Conservation (phyloP, 192 early-diverging fungal species). For the Gonapodya sp. region DNA sequence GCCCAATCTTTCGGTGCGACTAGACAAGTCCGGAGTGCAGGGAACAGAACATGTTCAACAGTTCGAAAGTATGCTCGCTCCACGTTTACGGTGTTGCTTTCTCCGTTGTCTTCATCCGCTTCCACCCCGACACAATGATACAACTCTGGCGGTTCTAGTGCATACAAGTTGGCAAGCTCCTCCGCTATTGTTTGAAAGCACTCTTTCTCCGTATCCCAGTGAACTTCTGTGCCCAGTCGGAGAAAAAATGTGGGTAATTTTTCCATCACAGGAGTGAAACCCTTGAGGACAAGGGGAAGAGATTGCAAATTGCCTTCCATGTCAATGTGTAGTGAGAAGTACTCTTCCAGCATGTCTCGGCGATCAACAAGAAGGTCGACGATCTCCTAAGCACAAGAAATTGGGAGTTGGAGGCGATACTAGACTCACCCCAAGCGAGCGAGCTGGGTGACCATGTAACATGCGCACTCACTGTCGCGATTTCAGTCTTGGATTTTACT, state of each 20-base stretch:
- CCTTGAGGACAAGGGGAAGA: conserved; percentile 71
- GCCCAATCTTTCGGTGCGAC: conserved; percentile 51
- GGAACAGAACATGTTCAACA: conserved; percentile 72
- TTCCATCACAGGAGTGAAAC: conserved; percentile 71
- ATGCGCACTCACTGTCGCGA: conserved; percentile 46
- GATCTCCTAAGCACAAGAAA: conserved; percentile 12
- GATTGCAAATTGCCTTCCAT: conserved; percentile 51
- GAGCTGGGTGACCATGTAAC: no score
- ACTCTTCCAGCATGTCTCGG: conserved; percentile 79
- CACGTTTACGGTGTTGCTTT: not conserved
- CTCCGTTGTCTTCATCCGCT: conserved; percentile 10
- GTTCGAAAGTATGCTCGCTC: conserved; percentile 42
- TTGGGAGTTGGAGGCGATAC: not conserved
- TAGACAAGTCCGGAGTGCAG: conserved; percentile 66
- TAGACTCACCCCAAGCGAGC: no score
- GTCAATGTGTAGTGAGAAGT: conserved; percentile 68
- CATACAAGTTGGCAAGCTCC: conserved; percentile 60
- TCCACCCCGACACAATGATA: conserved; percentile 38
- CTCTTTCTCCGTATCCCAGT: conserved; percentile 75
- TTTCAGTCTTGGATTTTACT: conserved; percentile 42
- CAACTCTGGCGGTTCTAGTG: conserved; percentile 34
- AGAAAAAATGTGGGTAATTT: conserved; percentile 80
- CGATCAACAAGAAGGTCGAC: conserved; percentile 32
- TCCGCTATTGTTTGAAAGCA: conserved; percentile 69
- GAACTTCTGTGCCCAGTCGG: conserved; percentile 65